Percentiles rank a stretch among this genome's conserved stretches.
phyloP scores from a whole-genome alignment of 2,329 filamentous ascomycete genomes.

The Fusarium tanahbumbuense region DNA sequence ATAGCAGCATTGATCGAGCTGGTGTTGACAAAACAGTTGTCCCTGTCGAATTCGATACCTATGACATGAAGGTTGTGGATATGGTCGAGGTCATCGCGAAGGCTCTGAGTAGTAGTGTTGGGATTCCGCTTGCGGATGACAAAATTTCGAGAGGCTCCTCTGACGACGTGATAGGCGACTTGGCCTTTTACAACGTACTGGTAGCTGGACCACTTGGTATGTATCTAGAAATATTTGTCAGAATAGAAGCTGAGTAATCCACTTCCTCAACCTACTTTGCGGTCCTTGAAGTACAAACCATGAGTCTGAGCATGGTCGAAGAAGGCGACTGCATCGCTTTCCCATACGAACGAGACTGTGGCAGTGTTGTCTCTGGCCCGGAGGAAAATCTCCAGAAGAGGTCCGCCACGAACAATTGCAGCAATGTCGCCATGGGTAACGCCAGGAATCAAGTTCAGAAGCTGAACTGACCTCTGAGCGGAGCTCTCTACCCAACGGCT shows the following conservation, averaged over 20 bases:
- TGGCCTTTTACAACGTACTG: constrained; percentile 75
- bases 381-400: constrained; percentile 75
- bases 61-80: constrained; percentile 83
- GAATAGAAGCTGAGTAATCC: background rate
- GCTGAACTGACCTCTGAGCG: constrained; percentile 68
- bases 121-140: constrained; percentile 70
- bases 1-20: constrained; percentile 83
- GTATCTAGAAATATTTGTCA: constrained; percentile 62
- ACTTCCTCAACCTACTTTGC: constrained; percentile 63
- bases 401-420: constrained; percentile 74
- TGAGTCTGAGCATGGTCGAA: constrained; percentile 71
- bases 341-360: constrained; percentile 76
- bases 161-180: constrained; percentile 71
- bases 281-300: constrained; percentile 75
- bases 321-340: constrained; percentile 72
- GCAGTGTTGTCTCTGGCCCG: constrained; percentile 69
- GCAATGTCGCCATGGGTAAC: constrained; percentile 75
- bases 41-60: constrained; percentile 67
- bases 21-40: constrained; percentile 75
- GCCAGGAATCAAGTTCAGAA: constrained; percentile 70
- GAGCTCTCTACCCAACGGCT: constrained; percentile 48
- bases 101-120: constrained; percentile 69
- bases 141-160: constrained; percentile 79
- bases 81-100: constrained; percentile 82
- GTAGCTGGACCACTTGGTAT: constrained; percentile 75